These are phyloP conservation scores for Orychophragmus violaceus DNA, from an alignment of 345 rosid species.

Conservation along the genomic window DNA sequence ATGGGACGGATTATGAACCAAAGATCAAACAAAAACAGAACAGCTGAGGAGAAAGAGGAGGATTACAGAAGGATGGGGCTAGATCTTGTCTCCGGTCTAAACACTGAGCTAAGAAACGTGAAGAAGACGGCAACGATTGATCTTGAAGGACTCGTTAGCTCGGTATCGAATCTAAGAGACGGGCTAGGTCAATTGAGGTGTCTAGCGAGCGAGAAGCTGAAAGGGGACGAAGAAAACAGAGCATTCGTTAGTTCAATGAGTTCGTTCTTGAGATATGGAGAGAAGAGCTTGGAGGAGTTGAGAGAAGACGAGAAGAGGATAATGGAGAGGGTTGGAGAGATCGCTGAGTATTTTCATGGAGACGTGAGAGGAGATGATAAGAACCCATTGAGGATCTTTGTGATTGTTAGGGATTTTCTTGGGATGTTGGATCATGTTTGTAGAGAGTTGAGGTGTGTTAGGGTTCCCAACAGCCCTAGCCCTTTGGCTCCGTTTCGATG, in stretches of 20 bases:
- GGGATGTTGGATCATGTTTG: slow-evolving; percentile 94
- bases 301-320: slow-evolving; percentile 67
- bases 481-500: slow-evolving; percentile 78
- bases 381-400: slow-evolving; percentile 79
- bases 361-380: slow-evolving; percentile 77
- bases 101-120: slow-evolving; percentile 74
- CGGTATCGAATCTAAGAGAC: slow-evolving; percentile 68
- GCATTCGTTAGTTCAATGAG: slow-evolving; percentile 59
- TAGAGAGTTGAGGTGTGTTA: slow-evolving; percentile 70
- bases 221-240: slow-evolving; percentile 41
- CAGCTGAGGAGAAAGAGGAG: slow-evolving; percentile 71
- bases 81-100: slow-evolving; percentile 80
- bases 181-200: slow-evolving; percentile 51
- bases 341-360: slow-evolving; percentile 94
- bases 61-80: slow-evolving; percentile 88
- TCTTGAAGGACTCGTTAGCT: slow-evolving; percentile 76
- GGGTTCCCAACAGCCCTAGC: slow-evolving; percentile 51
- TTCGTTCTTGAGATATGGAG: slow-evolving; percentile 48
- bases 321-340: slow-evolving; percentile 57
- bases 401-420: slow-evolving; percentile 94
- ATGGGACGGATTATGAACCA: slow-evolving; percentile 79
- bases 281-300: slow-evolving; percentile 54
- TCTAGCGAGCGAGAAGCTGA: slow-evolving; percentile 29
- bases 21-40: slow-evolving; percentile 43
- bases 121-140: slow-evolving; percentile 90